Evolutionary conservation across 139 green algal species (phyloP).

Genomic region (Chlamydomonas asymmetrica): DNA sequence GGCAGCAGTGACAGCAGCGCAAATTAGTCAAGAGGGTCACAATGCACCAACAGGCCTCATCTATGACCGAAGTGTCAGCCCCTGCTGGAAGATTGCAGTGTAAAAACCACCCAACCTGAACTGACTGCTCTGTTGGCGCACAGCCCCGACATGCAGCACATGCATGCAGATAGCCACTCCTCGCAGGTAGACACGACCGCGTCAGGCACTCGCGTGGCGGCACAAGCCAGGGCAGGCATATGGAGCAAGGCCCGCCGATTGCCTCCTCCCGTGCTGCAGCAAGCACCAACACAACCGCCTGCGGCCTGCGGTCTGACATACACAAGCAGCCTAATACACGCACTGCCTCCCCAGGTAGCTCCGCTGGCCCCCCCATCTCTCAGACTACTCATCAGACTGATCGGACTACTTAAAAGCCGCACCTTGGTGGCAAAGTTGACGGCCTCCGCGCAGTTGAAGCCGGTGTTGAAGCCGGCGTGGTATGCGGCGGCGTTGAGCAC

Average conservation of each 20-base stretch:
- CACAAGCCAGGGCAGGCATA: not conserved
- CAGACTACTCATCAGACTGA: too few species aligned
- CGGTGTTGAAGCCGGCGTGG: constrained; percentile 79
- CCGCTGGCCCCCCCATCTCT: too few species aligned
- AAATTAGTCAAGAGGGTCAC: constrained; percentile 6
- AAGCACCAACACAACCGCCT: too few species aligned
- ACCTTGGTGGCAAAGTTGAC: constrained; percentile 79
- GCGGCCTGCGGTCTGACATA: too few species aligned
- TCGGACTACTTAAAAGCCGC: constrained; percentile 7
- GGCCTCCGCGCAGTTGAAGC: constrained; percentile 88
- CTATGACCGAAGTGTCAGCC: too few species aligned
- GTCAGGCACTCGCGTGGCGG: not conserved
- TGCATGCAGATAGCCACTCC: not conserved
- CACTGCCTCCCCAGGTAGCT: not conserved
- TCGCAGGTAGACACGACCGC: too few species aligned
- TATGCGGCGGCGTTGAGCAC: constrained; percentile 81
- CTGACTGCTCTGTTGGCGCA: not conserved
- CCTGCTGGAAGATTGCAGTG: too few species aligned
- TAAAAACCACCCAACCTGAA: too few species aligned
- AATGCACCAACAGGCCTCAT: not conserved
- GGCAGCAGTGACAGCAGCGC: too few species aligned
- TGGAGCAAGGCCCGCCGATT: not conserved
- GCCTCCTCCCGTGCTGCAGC: too few species aligned
- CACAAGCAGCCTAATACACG: not conserved
- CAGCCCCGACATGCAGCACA: not conserved